Evolutionary conservation across 208 protist genomes (phyloP).

Genomic region (Blastocrithidia nonstop): DNA sequence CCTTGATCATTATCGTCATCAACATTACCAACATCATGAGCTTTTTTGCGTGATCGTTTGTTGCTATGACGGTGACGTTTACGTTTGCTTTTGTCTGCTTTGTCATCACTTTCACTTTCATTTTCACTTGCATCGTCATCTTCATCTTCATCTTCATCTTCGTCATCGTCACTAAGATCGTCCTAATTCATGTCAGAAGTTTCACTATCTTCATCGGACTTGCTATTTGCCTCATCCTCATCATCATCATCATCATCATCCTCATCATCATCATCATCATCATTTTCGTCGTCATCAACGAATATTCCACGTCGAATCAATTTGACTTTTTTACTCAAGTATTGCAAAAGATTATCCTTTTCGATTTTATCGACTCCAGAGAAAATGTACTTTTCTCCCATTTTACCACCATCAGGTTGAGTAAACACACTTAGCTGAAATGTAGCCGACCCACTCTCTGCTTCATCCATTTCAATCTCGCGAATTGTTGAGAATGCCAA

Average conservation of each 20-base stretch:
- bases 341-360: slow-evolving; percentile 36
- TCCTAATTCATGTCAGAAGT: slow-evolving; percentile 12
- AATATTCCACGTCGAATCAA: slow-evolving; percentile 21
- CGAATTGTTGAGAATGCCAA: slow-evolving; percentile 31
- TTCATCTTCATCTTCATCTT: slow-evolving; percentile 9
- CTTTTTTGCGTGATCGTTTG: no score
- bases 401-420: slow-evolving; percentile 4
- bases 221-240: slow-evolving; percentile 7
- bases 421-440: slow-evolving; percentile 63
- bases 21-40: no score
- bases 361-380: slow-evolving; percentile 50
- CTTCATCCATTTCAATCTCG: slow-evolving; percentile 51
- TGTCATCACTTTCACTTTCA: no score
- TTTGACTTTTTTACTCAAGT: slow-evolving; percentile 35
- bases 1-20: no score
- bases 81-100: no score
- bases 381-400: slow-evolving; percentile 50
- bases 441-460: slow-evolving; percentile 35
- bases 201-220: slow-evolving; percentile 12
- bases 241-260: slow-evolving; percentile 33
- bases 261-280: slow-evolving; percentile 15
- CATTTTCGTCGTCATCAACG: slow-evolving; percentile 19
- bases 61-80: no score
- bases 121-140: slow-evolving; percentile 22
- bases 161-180: slow-evolving; percentile 8